Percentiles rank a stretch among this genome's conserved stretches.
These are phyloP conservation scores for Globisporangium barbulae DNA, from an alignment of 352 stramenopile genomes.

Conservation along the genomic window DNA sequence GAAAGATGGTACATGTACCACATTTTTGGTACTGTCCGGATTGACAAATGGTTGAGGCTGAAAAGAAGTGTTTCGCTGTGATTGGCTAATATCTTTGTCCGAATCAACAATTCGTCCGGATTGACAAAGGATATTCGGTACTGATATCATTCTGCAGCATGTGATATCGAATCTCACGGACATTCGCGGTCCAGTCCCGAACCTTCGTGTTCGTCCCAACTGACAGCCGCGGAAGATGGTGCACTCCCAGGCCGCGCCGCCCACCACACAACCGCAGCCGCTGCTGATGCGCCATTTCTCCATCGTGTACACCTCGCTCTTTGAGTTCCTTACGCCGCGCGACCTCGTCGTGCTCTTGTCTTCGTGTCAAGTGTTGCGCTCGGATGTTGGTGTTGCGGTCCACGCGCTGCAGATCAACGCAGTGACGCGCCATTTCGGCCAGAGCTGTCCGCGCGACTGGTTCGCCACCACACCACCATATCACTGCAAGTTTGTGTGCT, in stretches of 20 bases:
- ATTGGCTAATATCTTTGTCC: no score
- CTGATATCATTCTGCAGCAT: neutral
- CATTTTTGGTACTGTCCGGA: no score
- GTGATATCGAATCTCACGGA: neutral
- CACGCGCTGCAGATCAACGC: slow-evolving; percentile 4
- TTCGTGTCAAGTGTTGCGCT: no score
- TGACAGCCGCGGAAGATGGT: slow-evolving; percentile 2
- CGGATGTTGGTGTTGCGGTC: slow-evolving; percentile 3
- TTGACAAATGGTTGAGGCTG: no score
- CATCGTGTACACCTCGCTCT: neutral
- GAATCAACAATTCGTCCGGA: no score
- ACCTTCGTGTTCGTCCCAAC: slow-evolving; percentile 4
- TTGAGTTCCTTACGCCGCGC: no score
- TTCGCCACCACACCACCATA: neutral
- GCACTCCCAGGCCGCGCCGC: slow-evolving; percentile 1
- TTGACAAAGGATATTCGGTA: no score
- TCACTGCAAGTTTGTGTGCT: neutral
- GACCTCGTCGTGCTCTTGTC: no score
- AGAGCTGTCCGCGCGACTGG: slow-evolving; percentile 1
- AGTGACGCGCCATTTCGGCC: slow-evolving; percentile 1
- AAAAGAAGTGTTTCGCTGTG: no score
- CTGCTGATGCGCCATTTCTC: slow-evolving; percentile 2
- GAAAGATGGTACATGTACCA: no score
- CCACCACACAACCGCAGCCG: neutral
- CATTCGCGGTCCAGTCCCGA: neutral